Evolutionary conservation across 2,329 filamentous ascomycete species (phyloP), one percentile per base, ranked within the genome.

Genomic region (Fusarium marasasianum): DNA sequence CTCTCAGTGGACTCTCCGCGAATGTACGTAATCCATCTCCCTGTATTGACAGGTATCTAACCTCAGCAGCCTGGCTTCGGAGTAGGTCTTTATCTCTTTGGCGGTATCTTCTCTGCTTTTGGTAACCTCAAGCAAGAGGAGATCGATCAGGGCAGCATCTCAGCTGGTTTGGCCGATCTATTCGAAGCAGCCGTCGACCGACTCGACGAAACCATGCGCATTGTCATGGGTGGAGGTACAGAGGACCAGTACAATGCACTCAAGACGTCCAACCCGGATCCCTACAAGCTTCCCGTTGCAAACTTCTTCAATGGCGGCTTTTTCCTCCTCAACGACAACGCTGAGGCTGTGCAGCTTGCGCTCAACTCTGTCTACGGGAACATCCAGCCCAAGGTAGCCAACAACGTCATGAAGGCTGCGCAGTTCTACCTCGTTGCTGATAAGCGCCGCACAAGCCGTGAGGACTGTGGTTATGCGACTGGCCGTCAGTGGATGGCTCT

Each of bases 401-500:
- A 74, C 24, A 72, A 75, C 12, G 70, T 76, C 18, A 75, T 75
- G 73, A 69, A 65, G 14, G 69, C 73, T 1, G 73, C 63, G 22
- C 43, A 29, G 5, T 48, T 74, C 15, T 24, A 58, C 14, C 70
- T 75, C 18, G 66, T 72, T 4, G 70, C 66, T 4, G 73, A 75
- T 24, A 74, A 72, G 50, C 66, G 70, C 4, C 29, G 33, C 1
- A 10, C 3, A 14, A 50, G 43, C 8, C 71, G 51, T 3, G 71
- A 74, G 13, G 67, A 64, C 10, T 74, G 71, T 1, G 67, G 71
- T 5, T 72, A 50, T 3, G 55, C 55, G 3, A 24, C 71, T 0
- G 66, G 73, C 9, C 70, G 73, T 10, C 73, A 75, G 24, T 75
- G 73, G 73, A 57, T 75, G 43, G 38, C 40, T 14, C 57, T 75